Evolutionary conservation across 306 rosid genomes (phyloP).

Genomic region (Comarum palustre): DNA sequence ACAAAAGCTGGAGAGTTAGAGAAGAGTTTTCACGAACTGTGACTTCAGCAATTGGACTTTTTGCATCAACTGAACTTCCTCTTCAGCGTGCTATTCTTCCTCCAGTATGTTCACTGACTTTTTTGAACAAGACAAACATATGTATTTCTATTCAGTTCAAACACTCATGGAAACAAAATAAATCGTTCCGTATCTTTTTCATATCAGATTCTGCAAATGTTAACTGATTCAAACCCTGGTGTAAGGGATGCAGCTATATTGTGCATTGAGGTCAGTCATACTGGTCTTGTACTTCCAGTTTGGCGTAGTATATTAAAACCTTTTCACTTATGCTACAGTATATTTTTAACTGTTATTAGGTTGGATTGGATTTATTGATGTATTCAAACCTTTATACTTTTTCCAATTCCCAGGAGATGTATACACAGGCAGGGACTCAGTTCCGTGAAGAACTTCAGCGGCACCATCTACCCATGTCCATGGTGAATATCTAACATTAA

Average conservation of each 20-base stretch:
- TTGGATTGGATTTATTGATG: not conserved
- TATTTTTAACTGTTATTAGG: not conserved
- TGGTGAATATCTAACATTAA: slow-evolving; percentile 48
- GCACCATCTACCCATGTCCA: slow-evolving; percentile 72
- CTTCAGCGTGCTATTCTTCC: slow-evolving; percentile 93
- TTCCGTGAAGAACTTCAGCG: slow-evolving; percentile 95
- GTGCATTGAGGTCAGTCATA: slow-evolving; percentile 77
- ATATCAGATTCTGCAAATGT: slow-evolving; percentile 83
- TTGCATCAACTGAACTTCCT: slow-evolving; percentile 85
- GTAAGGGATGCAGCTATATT: slow-evolving; percentile 89
- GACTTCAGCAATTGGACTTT: slow-evolving; percentile 88
- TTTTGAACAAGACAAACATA: slow-evolving; percentile 8
- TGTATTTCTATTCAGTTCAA: slow-evolving; percentile 7
- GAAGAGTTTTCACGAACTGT: slow-evolving; percentile 96
- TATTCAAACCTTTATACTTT: not conserved
- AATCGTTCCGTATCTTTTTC: slow-evolving; percentile 12
- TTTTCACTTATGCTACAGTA: not conserved
- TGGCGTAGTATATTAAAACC: not conserved
- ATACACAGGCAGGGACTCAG: slow-evolving; percentile 86
- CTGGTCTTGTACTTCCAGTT: not conserved
- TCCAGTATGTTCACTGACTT: slow-evolving; percentile 54
- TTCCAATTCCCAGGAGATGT: slow-evolving; percentile 71
- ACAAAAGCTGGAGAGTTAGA: slow-evolving; percentile 96
- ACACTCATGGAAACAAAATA: slow-evolving; percentile 16
- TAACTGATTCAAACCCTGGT: slow-evolving; percentile 78